Evolutionary conservation across 768 basidiomycete species (phyloP), one percentile per base, ranked within the genome.

Genomic region (Gelatoporia subvermispora): DNA sequence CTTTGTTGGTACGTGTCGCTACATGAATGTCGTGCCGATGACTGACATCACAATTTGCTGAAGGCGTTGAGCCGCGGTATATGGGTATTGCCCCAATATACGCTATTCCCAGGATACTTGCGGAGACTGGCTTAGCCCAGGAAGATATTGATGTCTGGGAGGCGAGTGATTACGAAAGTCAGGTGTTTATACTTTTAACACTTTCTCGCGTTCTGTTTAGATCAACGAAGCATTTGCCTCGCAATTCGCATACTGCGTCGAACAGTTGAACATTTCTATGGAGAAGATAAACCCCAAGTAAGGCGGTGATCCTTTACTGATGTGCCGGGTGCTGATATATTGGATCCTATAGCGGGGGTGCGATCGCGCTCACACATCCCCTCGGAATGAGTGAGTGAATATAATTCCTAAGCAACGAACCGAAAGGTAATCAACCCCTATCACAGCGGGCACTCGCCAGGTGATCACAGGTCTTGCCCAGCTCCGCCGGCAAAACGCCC

Each of bases 171-270:
- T 22, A 18, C 8, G n/a, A n/a, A 25, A 11, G n/a, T 38, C 37
- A 23, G 20, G 39, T 41, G 64, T 31, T 31, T 31, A 5, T 31
- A 5, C 28, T 28, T 7, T 13, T 13, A 13, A 31, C 28, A 13
- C 28, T 31, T 13, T n/a, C 16, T 31, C 16, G 11, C 43, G 10
- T 31, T 18, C 45, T 23, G 18, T 50, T 10, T 52, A 91, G 88
- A 86, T 89, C 54, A 91, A 92, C 48, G 88, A 93, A 66, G 93
- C 93, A 0, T 95, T 94, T 52, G 92, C 91, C 0, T 93, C 89
- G 1, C 93, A 95, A 61, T 94, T 91, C 51, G 89, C 88, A n/a
- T 87, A 93, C 68, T 93, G 89, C 45, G 82, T 94, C 8, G 86
- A 94, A 59, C 72, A 90, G 59, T 75, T 94, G 21, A 71, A 75